Conservation (phyloP, 805 yeast species). For the Zygoascus bituminiphila region DNA sequence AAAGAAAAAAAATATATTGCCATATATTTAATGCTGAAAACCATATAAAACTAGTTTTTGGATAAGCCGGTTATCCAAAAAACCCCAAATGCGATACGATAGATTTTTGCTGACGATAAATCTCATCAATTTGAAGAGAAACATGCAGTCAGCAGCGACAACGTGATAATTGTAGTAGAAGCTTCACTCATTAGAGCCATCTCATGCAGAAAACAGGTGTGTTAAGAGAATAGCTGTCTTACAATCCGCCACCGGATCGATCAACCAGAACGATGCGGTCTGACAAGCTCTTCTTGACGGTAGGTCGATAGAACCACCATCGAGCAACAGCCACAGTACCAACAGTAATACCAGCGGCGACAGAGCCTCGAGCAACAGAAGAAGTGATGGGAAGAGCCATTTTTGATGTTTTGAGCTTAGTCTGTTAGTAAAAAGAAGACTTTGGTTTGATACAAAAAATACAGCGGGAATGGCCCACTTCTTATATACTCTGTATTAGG, state of each 20-base stretch:
- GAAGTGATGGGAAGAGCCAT: background rate
- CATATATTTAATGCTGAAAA: background rate
- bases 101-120: background rate
- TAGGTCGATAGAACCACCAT: conserved; percentile 28
- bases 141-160: background rate
- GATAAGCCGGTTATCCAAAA: background rate
- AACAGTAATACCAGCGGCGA: conserved; percentile 17
- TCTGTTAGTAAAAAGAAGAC: background rate
- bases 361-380: background rate
- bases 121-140: background rate
- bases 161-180: no score
- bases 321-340: conserved; percentile 21
- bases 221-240: conserved; percentile 8
- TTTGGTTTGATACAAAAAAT: no score
- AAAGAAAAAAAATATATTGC: background rate
- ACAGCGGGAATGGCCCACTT: no score
- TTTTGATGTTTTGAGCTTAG: background rate
- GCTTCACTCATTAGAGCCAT: background rate
- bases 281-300: conserved; percentile 20
- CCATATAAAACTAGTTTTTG: background rate
- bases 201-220: background rate
- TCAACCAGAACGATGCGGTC: conserved; percentile 30
- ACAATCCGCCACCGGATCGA: conserved; percentile 32
- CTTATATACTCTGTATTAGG: no score
- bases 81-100: background rate